Evolutionary conservation across 257 asterid genomes (phyloP).

Genomic region (Nicotiana noctiflora): DNA sequence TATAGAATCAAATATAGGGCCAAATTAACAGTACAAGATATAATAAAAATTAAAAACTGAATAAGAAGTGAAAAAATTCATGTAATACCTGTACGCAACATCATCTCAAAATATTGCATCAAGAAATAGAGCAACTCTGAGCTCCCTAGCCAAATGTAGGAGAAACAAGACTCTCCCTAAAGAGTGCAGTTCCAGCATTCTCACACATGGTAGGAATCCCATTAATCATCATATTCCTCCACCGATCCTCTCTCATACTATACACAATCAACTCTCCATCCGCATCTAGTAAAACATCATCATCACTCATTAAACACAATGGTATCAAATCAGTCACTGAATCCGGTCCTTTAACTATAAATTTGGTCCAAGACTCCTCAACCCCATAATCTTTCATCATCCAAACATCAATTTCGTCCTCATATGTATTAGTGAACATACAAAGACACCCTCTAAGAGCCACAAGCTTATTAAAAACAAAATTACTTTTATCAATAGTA

Average conservation of each 20-base stretch:
- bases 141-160: neutral
- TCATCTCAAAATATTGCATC: no score
- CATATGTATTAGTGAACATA: neutral
- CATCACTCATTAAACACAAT: neutral
- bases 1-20: no score
- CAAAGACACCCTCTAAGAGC: neutral
- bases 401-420: neutral
- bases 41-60: no score
- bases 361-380: neutral
- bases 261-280: neutral
- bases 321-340: neutral
- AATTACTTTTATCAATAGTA: neutral
- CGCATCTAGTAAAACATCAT: no score
- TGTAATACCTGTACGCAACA: no score
- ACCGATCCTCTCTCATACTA: conserved; percentile 5
- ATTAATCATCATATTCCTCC: conserved; percentile 19
- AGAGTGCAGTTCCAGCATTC: conserved; percentile 13
- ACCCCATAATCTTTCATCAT: neutral
- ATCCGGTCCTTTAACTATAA: neutral
- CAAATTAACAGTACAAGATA: no score
- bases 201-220: conserved; percentile 14
- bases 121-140: no score
- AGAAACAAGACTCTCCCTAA: conserved; percentile 26
- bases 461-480: neutral
- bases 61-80: no score